Evolutionary conservation across 352 stramenopile species (phyloP).

Genomic region (Peronosclerospora sorghi): DNA sequence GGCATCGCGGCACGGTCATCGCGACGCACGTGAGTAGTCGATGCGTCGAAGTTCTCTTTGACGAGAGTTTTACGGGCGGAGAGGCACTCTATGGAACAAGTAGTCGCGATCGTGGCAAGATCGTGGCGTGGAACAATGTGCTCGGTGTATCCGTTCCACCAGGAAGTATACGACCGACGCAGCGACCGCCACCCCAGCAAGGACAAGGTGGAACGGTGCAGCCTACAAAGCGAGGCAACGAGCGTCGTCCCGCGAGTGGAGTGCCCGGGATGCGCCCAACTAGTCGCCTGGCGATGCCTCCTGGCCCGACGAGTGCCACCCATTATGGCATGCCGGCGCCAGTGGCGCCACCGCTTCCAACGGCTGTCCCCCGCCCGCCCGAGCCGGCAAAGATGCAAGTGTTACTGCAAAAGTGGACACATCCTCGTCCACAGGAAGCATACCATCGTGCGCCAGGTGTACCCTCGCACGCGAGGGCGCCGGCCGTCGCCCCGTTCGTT

Average conservation of each 20-base stretch:
- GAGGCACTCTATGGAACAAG: conserved; percentile 91
- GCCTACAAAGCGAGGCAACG: conserved; percentile 1
- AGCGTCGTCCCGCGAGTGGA: conserved; percentile 7
- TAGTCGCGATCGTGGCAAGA: conserved; percentile 91
- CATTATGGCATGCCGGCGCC: too few relatives aligned
- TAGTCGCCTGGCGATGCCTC: neutral
- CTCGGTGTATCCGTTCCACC: conserved; percentile 57
- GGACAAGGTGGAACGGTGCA: conserved; percentile 9
- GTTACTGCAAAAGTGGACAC: conserved; percentile 53
- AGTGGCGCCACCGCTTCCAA: conserved; percentile 26
- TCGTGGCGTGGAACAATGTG: conserved; percentile 89
- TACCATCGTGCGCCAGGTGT: too few relatives aligned
- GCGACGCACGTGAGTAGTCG: conserved; percentile 92
- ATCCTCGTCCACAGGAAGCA: too few relatives aligned
- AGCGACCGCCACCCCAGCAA: conserved; percentile 10
- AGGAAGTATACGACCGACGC: conserved; percentile 13
- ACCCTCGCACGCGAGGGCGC: too few relatives aligned
- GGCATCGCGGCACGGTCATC: conserved; percentile 94
- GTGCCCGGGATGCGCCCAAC: conserved; percentile 16
- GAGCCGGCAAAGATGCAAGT: conserved; percentile 50
- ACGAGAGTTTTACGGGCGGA: conserved; percentile 94
- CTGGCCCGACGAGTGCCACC: too few relatives aligned
- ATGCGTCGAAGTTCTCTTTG: conserved; percentile 97
- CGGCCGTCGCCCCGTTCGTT: conserved; percentile 24
- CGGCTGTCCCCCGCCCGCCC: conserved; percentile 24